Conservation (phyloP, 192 early-diverging fungal species). For the Coemansia sp. region DNA sequence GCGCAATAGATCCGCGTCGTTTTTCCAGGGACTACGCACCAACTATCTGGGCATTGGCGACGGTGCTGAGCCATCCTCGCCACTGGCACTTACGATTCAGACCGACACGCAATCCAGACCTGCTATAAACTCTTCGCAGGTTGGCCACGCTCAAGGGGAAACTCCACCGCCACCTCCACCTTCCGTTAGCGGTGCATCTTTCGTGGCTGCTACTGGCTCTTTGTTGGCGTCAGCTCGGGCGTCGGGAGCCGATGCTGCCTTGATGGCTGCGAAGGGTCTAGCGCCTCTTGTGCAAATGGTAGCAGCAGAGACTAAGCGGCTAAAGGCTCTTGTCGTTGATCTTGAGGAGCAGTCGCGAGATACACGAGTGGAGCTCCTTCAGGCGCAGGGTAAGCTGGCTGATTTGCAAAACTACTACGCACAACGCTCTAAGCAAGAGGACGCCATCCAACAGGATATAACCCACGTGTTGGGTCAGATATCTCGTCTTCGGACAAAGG, state of each 20-base stretch:
- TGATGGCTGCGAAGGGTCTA: constrained; percentile 23
- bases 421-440: constrained; percentile 37
- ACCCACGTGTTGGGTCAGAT: constrained; percentile 51
- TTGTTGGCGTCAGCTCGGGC: neutral
- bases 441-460: constrained; percentile 50
- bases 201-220: neutral
- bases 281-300: constrained; percentile 30
- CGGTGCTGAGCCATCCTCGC: constrained; percentile 17
- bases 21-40: constrained; percentile 47
- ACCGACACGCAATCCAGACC: neutral
- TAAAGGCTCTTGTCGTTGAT: constrained; percentile 24
- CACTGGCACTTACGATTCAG: constrained; percentile 10
- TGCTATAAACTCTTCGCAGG: neutral
- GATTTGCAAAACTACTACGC: constrained; percentile 33
- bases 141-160: neutral
- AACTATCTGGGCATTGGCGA: constrained; percentile 25
- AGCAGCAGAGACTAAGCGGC: constrained; percentile 20
- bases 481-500: constrained; percentile 35
- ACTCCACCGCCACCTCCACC: neutral
- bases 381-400: constrained; percentile 25
- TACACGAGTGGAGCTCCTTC: constrained; percentile 27
- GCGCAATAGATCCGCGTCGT: constrained; percentile 49
- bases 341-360: constrained; percentile 37
- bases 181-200: neutral
- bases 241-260: constrained; percentile 25